These are phyloP conservation scores for Melanogaster broomeanus DNA, from an alignment of 768 basidiomycete genomes.

Conservation along the genomic window DNA sequence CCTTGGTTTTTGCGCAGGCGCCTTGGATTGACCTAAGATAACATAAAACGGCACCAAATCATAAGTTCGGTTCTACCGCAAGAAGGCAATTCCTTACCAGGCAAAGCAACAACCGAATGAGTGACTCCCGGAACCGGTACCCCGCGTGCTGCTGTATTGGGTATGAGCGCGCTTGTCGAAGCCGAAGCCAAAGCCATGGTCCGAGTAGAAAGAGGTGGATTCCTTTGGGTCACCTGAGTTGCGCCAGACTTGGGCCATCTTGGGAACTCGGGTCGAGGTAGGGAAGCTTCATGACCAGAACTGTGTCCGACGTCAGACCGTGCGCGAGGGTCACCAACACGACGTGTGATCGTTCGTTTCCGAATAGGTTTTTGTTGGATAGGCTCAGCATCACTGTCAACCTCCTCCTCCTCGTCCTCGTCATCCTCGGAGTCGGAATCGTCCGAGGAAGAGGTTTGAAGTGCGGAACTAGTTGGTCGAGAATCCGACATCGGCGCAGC, in stretches of 20 bases:
- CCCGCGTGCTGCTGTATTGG: conserved; percentile 50
- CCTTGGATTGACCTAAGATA: conserved; percentile 5
- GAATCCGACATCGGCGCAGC: conserved; percentile 5
- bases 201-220: conserved; percentile 21
- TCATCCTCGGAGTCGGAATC: conserved; percentile 40
- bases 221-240: conserved; percentile 29
- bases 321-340: conserved; percentile 1
- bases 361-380: conserved; percentile 35
- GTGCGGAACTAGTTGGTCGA: conserved; percentile 17
- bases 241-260: conserved; percentile 18
- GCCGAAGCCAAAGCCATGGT: conserved; percentile 57
- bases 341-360: conserved; percentile 37
- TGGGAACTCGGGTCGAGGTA: conserved; percentile 5
- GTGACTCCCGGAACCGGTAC: conserved; percentile 43
- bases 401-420: conserved; percentile 37
- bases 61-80: neutral
- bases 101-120: conserved; percentile 26
- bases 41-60: neutral
- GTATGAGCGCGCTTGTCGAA: conserved; percentile 59
- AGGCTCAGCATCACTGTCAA: conserved; percentile 35
- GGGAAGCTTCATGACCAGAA: neutral
- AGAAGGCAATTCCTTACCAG: conserved; percentile 28
- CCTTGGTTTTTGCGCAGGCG: conserved; percentile 2
- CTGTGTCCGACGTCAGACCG: conserved; percentile 23
- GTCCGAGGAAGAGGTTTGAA: conserved; percentile 31